Evolutionary conservation across 768 basidiomycete genomes (phyloP).

Genomic region (Trametes meyenii): DNA sequence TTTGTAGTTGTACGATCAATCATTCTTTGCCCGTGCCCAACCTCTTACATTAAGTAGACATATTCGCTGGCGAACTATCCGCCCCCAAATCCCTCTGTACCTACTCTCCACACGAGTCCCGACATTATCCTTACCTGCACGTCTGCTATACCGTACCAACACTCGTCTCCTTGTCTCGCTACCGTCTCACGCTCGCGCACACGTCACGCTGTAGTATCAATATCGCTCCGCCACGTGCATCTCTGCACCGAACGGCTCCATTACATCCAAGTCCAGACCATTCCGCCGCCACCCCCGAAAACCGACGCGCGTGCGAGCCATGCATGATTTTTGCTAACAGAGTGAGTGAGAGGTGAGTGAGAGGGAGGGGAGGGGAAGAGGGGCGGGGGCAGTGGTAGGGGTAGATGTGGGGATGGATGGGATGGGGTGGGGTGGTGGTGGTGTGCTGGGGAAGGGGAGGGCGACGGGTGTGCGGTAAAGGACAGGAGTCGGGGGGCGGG

Average conservation of each 20-base stretch:
- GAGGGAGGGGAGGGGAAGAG: too few species aligned
- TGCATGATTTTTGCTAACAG: slow-evolving; percentile 11
- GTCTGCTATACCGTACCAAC: too few species aligned
- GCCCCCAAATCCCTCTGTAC: too few species aligned
- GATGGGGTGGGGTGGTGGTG: too few species aligned
- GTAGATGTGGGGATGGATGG: too few species aligned
- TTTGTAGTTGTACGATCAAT: neutral
- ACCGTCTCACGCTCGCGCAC: neutral
- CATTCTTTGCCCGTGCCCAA: neutral
- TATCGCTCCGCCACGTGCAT: neutral
- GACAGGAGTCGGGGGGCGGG: too few species aligned
- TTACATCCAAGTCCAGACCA: neutral
- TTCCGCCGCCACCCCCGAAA: neutral
- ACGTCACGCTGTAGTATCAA: neutral
- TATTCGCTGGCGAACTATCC: too few species aligned
- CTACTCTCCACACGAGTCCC: too few species aligned
- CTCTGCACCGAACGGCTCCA: neutral
- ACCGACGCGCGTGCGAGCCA: neutral
- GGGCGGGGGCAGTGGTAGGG: too few species aligned
- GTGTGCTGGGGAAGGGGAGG: too few species aligned
- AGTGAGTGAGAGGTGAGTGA: neutral
- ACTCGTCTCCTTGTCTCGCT: neutral
- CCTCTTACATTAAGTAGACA: neutral
- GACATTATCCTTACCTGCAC: too few species aligned
- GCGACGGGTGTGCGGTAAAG: too few species aligned